These are phyloP conservation scores for Bipolaris victoriae DNA, from an alignment of 2,329 filamentous ascomycete species.

Conservation along the genomic window DNA sequence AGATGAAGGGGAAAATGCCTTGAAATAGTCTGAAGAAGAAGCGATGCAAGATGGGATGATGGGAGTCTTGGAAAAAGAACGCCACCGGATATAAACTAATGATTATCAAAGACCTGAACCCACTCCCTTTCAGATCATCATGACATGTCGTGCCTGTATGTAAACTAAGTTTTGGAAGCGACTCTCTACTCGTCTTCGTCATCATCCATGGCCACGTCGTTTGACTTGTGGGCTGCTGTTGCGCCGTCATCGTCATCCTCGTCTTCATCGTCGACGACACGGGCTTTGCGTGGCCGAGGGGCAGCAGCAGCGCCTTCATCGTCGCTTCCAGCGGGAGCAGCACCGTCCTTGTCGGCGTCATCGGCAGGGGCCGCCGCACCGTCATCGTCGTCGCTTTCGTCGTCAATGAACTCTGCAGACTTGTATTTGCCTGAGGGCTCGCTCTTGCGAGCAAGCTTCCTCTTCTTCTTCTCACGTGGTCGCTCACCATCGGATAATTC, in stretches of 20 bases:
- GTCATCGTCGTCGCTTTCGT: slow-evolving; percentile 59
- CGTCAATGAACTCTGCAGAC: slow-evolving; percentile 81
- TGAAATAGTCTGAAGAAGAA: not conserved
- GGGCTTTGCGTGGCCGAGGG: slow-evolving; percentile 37
- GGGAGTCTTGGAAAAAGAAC: not conserved
- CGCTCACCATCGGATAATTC: slow-evolving; percentile 63
- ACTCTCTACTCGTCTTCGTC: slow-evolving; percentile 38
- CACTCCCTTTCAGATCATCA: not conserved
- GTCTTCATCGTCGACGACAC: slow-evolving; percentile 45
- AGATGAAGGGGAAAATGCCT: not conserved
- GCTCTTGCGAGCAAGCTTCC: slow-evolving; percentile 63
- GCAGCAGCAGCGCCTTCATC: slow-evolving; percentile 24
- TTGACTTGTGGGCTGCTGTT: slow-evolving; percentile 27
- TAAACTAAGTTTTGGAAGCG: not conserved
- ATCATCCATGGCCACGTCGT: slow-evolving; percentile 37
- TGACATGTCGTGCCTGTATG: not conserved
- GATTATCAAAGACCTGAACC: not conserved
- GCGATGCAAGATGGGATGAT: not conserved
- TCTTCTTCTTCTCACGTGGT: slow-evolving; percentile 66
- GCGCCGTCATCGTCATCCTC: slow-evolving; percentile 36
- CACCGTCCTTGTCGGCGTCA: slow-evolving; percentile 17
- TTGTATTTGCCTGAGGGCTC: slow-evolving; percentile 72
- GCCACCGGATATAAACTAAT: not conserved
- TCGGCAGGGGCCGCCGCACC: slow-evolving; percentile 27
- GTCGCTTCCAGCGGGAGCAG: not conserved